Evolutionary conservation across 192 early-diverging fungal species (phyloP).

Genomic region (Rhizophagus clarus): DNA sequence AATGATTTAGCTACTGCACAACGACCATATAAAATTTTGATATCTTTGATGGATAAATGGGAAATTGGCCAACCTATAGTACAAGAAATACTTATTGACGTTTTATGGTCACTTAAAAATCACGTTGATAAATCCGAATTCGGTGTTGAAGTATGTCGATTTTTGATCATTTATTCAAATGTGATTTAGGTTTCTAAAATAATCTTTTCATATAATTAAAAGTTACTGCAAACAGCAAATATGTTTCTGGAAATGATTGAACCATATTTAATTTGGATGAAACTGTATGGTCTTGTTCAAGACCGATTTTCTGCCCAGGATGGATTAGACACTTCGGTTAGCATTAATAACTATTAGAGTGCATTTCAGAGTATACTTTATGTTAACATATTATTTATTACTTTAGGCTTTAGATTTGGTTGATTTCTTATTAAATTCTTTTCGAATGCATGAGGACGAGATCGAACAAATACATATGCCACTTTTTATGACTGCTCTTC

Average conservation of each 20-base stretch:
- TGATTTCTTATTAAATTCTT: slow-evolving; percentile 70
- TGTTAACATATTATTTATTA: slow-evolving; percentile 10
- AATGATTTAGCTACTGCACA: slow-evolving; percentile 51
- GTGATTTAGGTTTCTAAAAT: neutral
- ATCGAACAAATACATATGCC: slow-evolving; percentile 82
- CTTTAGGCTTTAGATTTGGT: slow-evolving; percentile 58
- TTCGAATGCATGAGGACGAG: slow-evolving; percentile 84
- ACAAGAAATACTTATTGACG: slow-evolving; percentile 69
- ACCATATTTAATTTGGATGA: slow-evolving; percentile 81
- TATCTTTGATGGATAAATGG: slow-evolving; percentile 85
- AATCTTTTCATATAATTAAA: neutral
- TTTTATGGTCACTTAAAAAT: slow-evolving; percentile 66
- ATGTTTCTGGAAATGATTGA: slow-evolving; percentile 93
- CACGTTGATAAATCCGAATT: slow-evolving; percentile 47
- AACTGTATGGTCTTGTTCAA: slow-evolving; percentile 60
- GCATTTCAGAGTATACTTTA: neutral
- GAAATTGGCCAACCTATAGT: slow-evolving; percentile 81
- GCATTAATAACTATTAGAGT: slow-evolving; percentile 1
- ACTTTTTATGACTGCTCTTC: slow-evolving; percentile 63
- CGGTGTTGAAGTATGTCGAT: slow-evolving; percentile 42
- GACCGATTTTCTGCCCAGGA: slow-evolving; percentile 42
- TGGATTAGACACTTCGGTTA: slow-evolving; percentile 35
- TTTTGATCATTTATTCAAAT: too few relatives aligned
- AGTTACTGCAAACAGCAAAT: slow-evolving; percentile 79
- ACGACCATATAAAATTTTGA: slow-evolving; percentile 76